Evolutionary conservation across 306 rosid genomes (phyloP), one percentile per base, ranked within the genome.

Genomic region (Cicer cuneatum): DNA sequence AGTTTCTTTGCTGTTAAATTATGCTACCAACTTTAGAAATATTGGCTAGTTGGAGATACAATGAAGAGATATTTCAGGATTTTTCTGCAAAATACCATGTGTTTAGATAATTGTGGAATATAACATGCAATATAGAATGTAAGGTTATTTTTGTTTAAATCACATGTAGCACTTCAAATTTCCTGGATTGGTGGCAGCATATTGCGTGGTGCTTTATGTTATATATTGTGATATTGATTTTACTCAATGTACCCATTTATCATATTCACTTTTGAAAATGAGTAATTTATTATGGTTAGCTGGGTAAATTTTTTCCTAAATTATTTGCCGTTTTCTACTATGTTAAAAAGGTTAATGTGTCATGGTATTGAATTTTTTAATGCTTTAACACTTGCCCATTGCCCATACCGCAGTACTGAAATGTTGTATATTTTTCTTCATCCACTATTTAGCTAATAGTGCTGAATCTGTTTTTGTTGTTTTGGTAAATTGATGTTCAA

Each of bases 401-500:
- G 14, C 10, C 38, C 16, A 40, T 74, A 21, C 40, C 12, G 7
- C 9, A 69, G 65, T 10, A 10, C 16, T 35, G 47, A 62, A 61
- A 15, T 72, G 13, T 18, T 59, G 33, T 14, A 12, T 35, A 7
- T 15, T 53, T 59, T 51, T 64, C 19, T 81, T 15, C 70, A n/a
- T 45, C n/a, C 38, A 7, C 54, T 38, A 18, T 51, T 37, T 62
- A 11, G 40, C 42, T 14, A 45, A 62, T 51, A 18, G 35, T 37
- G 29, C 18, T 29, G 51, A 19, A 56, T 38, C 42, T 59, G 57
- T 51, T 13, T 40, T 15, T n/a, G 47, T 48, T 52, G 53, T 56
- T 54, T 24, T 39, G 42, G 62, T 71, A 46, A 70, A 51, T 41
- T 74, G 71, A 69, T n/a, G 45, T 56, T 15, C 47, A 60, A 69